Percentiles rank a stretch among this genome's conserved stretches.
Conservation (phyloP, 495 filamentous ascomycete genomes). For the Arthonia radiata region DNA sequence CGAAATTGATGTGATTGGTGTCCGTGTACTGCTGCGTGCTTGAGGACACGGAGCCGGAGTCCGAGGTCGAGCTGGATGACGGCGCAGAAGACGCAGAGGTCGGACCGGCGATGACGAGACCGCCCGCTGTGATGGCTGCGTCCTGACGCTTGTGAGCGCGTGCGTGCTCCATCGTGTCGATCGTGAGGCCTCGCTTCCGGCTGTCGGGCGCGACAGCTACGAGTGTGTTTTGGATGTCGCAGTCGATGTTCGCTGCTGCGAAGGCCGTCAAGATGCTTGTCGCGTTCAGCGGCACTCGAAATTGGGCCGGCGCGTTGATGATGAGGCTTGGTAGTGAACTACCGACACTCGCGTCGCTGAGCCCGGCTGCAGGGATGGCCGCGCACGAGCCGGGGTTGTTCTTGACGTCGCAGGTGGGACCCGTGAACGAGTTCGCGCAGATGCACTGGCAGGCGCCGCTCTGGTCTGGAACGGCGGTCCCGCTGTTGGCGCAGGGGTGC, state of each 20-base stretch:
- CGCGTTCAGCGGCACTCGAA: slow-evolving; percentile 45
- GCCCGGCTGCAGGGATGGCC: slow-evolving; percentile 13
- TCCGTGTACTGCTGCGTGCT: slow-evolving; percentile 2
- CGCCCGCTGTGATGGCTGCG: too few relatives aligned
- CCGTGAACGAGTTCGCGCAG: slow-evolving; percentile 67
- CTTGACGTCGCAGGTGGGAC: slow-evolving; percentile 46
- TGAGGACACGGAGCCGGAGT: slow-evolving; percentile 2
- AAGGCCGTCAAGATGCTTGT: slow-evolving; percentile 49
- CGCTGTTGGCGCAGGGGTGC: slow-evolving; percentile 52
- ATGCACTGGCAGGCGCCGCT: slow-evolving; percentile 53
- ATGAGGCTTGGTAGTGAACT: slow-evolving; percentile 51
- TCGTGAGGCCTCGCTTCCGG: too few relatives aligned
- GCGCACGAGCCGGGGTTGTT: too few relatives aligned
- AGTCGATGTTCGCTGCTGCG: slow-evolving; percentile 45
- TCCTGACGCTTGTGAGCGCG: too few relatives aligned
- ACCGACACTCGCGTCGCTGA: slow-evolving; percentile 55
- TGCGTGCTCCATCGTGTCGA: too few relatives aligned
- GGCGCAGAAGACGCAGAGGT: slow-evolving; percentile 4
- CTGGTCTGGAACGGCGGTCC: slow-evolving; percentile 37
- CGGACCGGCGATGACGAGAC: slow-evolving; percentile 3
- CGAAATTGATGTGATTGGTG: slow-evolving; percentile 36
- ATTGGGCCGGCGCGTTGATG: slow-evolving; percentile 34
- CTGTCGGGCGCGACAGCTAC: too few relatives aligned
- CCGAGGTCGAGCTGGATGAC: slow-evolving; percentile 8
- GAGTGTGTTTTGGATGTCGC: slow-evolving; percentile 59